A percentile compares a stretch with the other conserved stretches of the same genome.
Evolutionary conservation across 2,329 filamentous ascomycete genomes (phyloP).

Genomic region (Alternaria triticimaculans): DNA sequence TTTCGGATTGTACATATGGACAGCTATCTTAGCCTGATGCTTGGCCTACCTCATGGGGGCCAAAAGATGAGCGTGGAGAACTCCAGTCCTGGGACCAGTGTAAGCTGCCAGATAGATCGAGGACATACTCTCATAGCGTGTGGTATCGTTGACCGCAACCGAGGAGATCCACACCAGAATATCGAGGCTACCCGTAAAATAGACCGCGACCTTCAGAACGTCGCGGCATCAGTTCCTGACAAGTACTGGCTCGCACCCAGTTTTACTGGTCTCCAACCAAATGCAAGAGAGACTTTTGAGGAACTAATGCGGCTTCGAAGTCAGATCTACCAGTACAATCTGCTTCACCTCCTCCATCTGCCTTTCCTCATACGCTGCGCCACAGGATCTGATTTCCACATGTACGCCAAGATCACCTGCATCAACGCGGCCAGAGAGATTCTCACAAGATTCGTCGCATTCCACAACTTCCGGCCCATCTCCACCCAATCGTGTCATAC

Average conservation of each 20-base stretch:
- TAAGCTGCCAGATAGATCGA: conserved; percentile 34
- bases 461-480: conserved; percentile 13
- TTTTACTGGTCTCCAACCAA: conserved; percentile 2
- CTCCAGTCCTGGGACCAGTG: neutral
- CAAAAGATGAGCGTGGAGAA: conserved; percentile 28
- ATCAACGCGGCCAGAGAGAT: conserved; percentile 23
- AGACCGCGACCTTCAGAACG: conserved; percentile 16
- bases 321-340: conserved; percentile 25
- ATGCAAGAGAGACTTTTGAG: conserved; percentile 9
- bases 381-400: conserved; percentile 1
- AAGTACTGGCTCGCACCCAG: conserved; percentile 3
- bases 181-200: conserved; percentile 33
- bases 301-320: conserved; percentile 14
- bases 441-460: conserved; percentile 17
- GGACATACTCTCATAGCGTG: conserved; percentile 42
- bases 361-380: conserved; percentile 23
- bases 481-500: conserved; percentile 15
- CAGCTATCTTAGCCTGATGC: conserved; percentile 49
- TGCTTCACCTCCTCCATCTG: conserved; percentile 24
- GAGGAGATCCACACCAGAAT: conserved; percentile 25
- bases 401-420: conserved; percentile 15
- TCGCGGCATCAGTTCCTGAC: conserved; percentile 14
- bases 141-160: conserved; percentile 51
- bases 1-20: conserved; percentile 50
- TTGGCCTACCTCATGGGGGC: conserved; percentile 50